Conservation (phyloP, 345 rosid genomes). For the Eucalyptus brandiana region DNA sequence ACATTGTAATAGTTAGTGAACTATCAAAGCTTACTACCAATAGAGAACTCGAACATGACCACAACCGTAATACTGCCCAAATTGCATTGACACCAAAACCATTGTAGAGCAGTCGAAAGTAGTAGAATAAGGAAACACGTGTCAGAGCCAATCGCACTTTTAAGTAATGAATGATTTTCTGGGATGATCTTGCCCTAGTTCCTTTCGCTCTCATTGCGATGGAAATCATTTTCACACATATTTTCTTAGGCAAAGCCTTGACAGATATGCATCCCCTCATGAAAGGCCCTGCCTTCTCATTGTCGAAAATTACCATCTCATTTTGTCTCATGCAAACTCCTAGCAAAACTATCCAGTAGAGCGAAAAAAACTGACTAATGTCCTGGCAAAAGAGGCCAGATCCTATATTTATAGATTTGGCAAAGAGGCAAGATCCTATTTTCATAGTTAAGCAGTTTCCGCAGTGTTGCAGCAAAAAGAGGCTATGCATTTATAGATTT, state of each 20-base stretch:
- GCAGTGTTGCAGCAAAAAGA: not conserved
- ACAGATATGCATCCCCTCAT: not conserved
- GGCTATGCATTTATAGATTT: not conserved
- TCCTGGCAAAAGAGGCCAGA: not conserved
- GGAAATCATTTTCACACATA: not conserved
- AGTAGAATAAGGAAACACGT: constrained; percentile 22
- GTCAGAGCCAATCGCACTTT: constrained; percentile 29
- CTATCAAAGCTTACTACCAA: constrained; percentile 1
- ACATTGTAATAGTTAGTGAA: not conserved
- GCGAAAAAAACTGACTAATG: not conserved
- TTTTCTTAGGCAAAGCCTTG: not conserved
- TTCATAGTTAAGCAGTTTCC: not conserved
- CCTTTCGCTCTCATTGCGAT: not conserved
- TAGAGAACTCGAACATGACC: constrained; percentile 19
- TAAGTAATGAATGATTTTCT: constrained; percentile 21
- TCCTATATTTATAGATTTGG: not conserved
- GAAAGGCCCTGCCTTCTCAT: not conserved
- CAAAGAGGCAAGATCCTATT: not conserved
- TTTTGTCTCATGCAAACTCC: not conserved
- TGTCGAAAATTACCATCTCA: not conserved
- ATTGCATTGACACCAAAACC: constrained; percentile 10
- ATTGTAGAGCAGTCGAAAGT: constrained; percentile 3
- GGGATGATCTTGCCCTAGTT: constrained; percentile 24
- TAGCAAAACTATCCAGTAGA: not conserved
- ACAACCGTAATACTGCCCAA: constrained; percentile 31